These are phyloP conservation scores for Chalaropsis ovoidea DNA, from an alignment of 2,329 filamentous ascomycete species.

Conservation along the genomic window DNA sequence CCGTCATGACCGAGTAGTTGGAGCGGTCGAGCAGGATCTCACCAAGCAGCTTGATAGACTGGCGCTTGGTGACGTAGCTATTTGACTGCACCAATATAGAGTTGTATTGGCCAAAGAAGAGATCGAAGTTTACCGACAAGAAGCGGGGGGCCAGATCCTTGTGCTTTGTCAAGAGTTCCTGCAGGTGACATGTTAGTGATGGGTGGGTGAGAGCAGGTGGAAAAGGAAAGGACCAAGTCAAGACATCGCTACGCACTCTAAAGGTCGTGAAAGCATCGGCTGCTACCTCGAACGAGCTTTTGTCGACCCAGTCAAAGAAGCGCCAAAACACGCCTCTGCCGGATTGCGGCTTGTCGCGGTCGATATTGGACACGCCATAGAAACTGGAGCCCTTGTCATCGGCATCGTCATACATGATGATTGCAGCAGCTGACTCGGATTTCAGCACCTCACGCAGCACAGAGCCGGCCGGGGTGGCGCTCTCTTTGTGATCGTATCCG, in stretches of 20 bases:
- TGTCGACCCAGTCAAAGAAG: slow-evolving; percentile 96
- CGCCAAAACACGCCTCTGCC: slow-evolving; percentile 88
- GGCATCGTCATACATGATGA: slow-evolving; percentile 88
- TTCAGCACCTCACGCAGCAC: slow-evolving; percentile 82
- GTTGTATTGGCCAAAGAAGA: slow-evolving; percentile 91
- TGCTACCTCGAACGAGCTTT: slow-evolving; percentile 89
- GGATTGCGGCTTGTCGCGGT: slow-evolving; percentile 62
- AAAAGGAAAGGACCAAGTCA: too few species aligned
- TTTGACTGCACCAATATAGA: slow-evolving; percentile 76
- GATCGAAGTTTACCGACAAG: slow-evolving; percentile 77
- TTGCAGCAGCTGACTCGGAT: slow-evolving; percentile 78
- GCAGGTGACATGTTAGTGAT: slow-evolving; percentile 13
- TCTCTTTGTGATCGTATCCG: slow-evolving; percentile 82
- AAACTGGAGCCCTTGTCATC: slow-evolving; percentile 57
- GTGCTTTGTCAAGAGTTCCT: slow-evolving; percentile 92
- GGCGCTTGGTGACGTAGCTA: slow-evolving; percentile 94
- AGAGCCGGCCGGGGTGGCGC: slow-evolving; percentile 80
- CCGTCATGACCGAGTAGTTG: slow-evolving; percentile 97
- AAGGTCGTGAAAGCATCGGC: slow-evolving; percentile 98
- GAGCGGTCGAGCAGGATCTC: slow-evolving; percentile 89
- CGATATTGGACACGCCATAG: slow-evolving; percentile 68
- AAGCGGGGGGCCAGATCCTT: slow-evolving; percentile 85
- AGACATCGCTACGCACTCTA: slow-evolving; percentile 66
- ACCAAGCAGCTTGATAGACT: slow-evolving; percentile 93
- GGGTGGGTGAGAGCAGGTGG: background rate